Conservation (phyloP, 2,329 filamentous ascomycete species). For the Penicillium fuscoglaucum region DNA sequence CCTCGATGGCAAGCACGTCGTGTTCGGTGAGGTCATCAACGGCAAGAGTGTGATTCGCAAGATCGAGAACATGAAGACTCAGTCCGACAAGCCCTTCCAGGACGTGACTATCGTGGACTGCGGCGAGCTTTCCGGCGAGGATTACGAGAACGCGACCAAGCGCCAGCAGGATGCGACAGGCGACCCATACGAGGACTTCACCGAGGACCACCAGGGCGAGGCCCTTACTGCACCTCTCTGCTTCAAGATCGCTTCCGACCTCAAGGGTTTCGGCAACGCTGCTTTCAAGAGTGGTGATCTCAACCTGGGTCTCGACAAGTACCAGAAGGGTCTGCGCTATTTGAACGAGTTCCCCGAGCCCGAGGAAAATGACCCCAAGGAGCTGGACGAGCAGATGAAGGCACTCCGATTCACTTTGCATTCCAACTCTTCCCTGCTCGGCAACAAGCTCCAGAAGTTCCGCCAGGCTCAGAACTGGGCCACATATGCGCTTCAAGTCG, state of each 20-base stretch:
- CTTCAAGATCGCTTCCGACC: constrained; percentile 74
- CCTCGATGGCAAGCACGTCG: constrained; percentile 93
- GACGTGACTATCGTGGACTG: constrained; percentile 79
- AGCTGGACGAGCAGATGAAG: constrained; percentile 66
- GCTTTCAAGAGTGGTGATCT: constrained; percentile 82
- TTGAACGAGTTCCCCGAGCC: constrained; percentile 78
- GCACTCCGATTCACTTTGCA: constrained; percentile 81
- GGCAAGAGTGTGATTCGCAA: constrained; percentile 89
- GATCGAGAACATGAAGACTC: constrained; percentile 79
- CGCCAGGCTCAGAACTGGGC: constrained; percentile 70
- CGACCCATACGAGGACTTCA: constrained; percentile 93
- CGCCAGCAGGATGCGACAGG: constrained; percentile 77
- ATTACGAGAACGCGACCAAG: constrained; percentile 64
- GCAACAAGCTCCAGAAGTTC: constrained; percentile 75
- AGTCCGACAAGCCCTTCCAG: constrained; percentile 73
- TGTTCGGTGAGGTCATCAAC: constrained; percentile 90
- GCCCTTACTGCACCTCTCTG: constrained; percentile 67
- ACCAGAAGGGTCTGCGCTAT: constrained; percentile 89
- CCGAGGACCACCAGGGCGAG: constrained; percentile 71
- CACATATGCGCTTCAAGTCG: constrained; percentile 66
- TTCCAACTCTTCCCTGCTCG: constrained; percentile 83
- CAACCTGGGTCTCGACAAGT: constrained; percentile 76
- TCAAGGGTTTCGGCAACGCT: constrained; percentile 90
- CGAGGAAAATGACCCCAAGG: constrained; percentile 67
- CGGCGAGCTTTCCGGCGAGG: constrained; percentile 75